Conservation (phyloP, 2,329 filamentous ascomycete genomes). For the Penicillium glabrum region DNA sequence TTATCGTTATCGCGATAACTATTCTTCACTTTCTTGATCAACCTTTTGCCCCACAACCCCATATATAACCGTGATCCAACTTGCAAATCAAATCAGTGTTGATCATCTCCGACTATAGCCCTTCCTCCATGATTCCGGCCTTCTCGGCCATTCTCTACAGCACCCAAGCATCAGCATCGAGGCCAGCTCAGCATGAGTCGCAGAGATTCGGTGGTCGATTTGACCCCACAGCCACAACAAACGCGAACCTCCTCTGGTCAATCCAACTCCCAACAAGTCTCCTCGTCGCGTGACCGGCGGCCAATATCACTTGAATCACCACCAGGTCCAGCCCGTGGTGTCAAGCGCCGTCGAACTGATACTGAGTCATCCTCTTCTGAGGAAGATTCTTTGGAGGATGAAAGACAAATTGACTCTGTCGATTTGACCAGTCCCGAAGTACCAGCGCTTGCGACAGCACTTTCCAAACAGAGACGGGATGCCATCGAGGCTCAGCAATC, state of each 20-base stretch:
- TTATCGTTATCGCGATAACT: not conserved
- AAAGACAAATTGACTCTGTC: constrained; percentile 45
- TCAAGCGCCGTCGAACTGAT: constrained; percentile 13
- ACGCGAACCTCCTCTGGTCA: not conserved
- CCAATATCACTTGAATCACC: not conserved
- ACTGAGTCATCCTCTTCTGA: constrained; percentile 7
- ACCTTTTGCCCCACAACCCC: not conserved
- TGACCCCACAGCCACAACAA: constrained; percentile 3
- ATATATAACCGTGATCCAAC: not conserved
- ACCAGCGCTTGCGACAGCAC: constrained; percentile 41
- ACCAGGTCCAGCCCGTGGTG: not conserved
- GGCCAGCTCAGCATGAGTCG: constrained; percentile 12
- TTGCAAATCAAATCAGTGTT: not conserved
- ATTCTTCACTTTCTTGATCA: not conserved
- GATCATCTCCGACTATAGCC: not conserved
- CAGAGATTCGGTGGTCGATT: constrained; percentile 14
- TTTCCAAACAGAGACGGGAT: constrained; percentile 56
- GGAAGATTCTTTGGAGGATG: constrained; percentile 1
- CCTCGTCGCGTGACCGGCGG: not conserved
- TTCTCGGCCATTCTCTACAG: too few species aligned
- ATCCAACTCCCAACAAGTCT: not conserved
- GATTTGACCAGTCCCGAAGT: constrained; percentile 51
- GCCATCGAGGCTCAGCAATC: constrained; percentile 48
- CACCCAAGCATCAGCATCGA: not conserved
- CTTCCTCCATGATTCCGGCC: not conserved